Base-by-base conservation (phyloP, 2,329 filamentous ascomycete species). In the Fusarium buharicum region DNA sequence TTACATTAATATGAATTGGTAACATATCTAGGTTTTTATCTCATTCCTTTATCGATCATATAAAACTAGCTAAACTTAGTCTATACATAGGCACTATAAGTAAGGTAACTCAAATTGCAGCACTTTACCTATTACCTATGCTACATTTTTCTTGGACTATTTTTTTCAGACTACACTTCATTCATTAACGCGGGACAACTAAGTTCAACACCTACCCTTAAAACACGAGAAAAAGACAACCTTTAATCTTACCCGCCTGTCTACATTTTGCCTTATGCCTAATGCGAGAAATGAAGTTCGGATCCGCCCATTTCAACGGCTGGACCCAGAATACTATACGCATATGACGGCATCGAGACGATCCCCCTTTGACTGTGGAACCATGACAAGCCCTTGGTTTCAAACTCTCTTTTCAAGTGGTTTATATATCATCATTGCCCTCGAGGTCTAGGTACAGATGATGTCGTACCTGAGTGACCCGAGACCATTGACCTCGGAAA, bases 271-370 rank as follows among this genome's bases (percentile, higher is more conserved):
- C 14, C 13, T 33, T 33, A 50, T 34, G 44, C 41, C 6, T 7
- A 24, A 24, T 24, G 39, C 37, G 56, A 65, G 61, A 65, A 36
- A 62, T 47, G 38, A 66, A 37, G 62, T 63, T 65, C 62, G 59
- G 40, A 59, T 63, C 41, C 41, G 41, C 55, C 55, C 44, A 49
- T 45, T 55, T 56, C 46, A 55, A 49, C 36, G 47, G 33, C 33
- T 43, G 31, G 41, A 46, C 59, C 48, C 60, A 34, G 45, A 41
- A 47, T 50, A n/a, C n/a, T n/a, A n/a, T n/a, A n/a, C n/a, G n/a
- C n/a, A 34, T 59, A 66, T 66, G 62, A 66, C 62, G 54, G 59
- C 62, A 66, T 66, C 17, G 41, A 43, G 64, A 46, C 38, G 62
- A 66, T 66, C 62, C 54, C 54, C 62, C 50, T 55, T 58, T 56